Evolutionary conservation across 768 basidiomycete genomes (phyloP).

Genomic region (Boletellus ananiceps): DNA sequence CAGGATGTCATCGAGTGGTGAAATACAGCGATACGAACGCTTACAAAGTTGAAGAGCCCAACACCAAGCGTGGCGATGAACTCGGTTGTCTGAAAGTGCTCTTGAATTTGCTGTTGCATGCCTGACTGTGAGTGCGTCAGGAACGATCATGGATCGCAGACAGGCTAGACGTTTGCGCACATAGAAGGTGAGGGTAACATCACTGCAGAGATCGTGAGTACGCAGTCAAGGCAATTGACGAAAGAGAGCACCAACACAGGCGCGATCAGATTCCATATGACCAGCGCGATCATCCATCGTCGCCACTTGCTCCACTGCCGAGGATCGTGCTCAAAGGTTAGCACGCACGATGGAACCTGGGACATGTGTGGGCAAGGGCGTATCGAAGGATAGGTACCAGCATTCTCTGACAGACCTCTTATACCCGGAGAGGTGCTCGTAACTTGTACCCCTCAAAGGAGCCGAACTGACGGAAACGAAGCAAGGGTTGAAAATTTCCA

Average conservation of each 20-base stretch:
- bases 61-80: slow-evolving; percentile 18
- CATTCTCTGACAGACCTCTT: slow-evolving; percentile 2
- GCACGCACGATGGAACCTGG: slow-evolving; percentile 12
- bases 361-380: slow-evolving; percentile 15
- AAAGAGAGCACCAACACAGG: slow-evolving; percentile 19
- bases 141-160: neutral
- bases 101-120: slow-evolving; percentile 19
- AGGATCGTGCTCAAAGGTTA: slow-evolving; percentile 22
- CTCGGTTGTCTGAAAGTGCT: slow-evolving; percentile 15
- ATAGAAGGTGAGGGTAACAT: slow-evolving; percentile 13
- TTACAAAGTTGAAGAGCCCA: slow-evolving; percentile 21
- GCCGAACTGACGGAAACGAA: neutral
- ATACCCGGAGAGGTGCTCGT: slow-evolving; percentile 2
- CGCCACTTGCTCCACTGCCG: slow-evolving; percentile 26
- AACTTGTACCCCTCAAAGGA: neutral
- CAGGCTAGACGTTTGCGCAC: slow-evolving; percentile 3
- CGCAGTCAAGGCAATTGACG: neutral
- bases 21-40: neutral
- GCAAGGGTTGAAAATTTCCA: neutral
- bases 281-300: slow-evolving; percentile 24
- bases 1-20: neutral
- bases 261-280: slow-evolving; percentile 28
- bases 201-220: slow-evolving; percentile 14
- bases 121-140: slow-evolving; percentile 17
- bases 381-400: neutral